These are phyloP conservation scores for Pilaira anomala DNA, from an alignment of 192 early-diverging fungal genomes.

Conservation along the genomic window DNA sequence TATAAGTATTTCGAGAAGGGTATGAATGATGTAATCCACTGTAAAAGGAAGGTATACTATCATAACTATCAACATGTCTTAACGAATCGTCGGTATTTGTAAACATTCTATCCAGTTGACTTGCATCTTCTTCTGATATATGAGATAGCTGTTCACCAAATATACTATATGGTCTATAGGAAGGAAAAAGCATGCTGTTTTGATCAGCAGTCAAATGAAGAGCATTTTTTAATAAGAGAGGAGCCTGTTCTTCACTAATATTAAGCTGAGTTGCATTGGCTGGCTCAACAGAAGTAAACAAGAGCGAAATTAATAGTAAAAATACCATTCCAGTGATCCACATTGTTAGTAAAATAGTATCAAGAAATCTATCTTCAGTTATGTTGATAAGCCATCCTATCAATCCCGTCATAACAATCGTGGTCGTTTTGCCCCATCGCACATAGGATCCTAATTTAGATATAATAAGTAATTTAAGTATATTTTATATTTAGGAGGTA, in stretches of 20 bases:
- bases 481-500: background rate
- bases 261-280: conserved; percentile 7
- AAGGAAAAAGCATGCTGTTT: background rate
- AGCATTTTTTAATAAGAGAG: conserved; percentile 19
- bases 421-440: background rate
- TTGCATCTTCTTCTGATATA: conserved; percentile 30
- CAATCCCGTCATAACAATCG: background rate
- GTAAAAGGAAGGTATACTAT: conserved; percentile 4
- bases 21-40: background rate
- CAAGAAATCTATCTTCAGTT: background rate
- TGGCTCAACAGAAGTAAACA: background rate
- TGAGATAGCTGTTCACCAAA: conserved; percentile 31
- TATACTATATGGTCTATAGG: conserved; percentile 28
- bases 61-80: conserved; percentile 5
- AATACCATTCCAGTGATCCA: conserved; percentile 4
- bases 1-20: background rate
- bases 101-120: conserved; percentile 21
- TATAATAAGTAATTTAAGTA: background rate
- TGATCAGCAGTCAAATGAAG: conserved; percentile 12
- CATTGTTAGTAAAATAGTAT: background rate
- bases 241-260: conserved; percentile 15
- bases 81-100: conserved; percentile 2
- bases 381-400: conserved; percentile 14
- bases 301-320: background rate
- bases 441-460: conserved; percentile 9